A percentile compares a stretch with the other conserved stretches of the same genome.
Conservation (phyloP, 345 rosid genomes). For the Eucalyptus pauciflora region DNA sequence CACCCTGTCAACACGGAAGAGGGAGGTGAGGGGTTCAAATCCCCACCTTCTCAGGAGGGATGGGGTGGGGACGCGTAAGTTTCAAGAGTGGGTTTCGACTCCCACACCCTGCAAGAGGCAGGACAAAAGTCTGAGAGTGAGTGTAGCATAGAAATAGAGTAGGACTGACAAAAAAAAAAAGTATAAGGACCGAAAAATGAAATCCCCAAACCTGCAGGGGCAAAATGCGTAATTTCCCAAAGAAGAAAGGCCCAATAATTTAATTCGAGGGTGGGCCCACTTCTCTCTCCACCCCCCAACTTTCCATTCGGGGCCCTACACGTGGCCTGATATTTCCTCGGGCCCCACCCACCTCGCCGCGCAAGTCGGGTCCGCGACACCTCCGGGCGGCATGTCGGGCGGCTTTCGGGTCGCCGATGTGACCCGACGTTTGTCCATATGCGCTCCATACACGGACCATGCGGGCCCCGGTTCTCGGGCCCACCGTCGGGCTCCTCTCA, state of each 20-base stretch:
- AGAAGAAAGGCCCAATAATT: conserved; percentile 2
- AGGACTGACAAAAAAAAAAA: too few species aligned
- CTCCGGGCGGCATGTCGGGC: not conserved
- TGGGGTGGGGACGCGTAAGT: too few species aligned
- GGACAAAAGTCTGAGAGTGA: too few species aligned
- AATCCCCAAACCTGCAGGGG: not conserved
- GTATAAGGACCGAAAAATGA: not conserved
- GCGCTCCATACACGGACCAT: not conserved
- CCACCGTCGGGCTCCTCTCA: not conserved
- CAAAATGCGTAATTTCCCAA: not conserved
- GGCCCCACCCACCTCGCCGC: not conserved
- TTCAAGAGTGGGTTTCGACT: too few species aligned
- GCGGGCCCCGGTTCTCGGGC: not conserved
- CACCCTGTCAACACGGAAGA: too few species aligned
- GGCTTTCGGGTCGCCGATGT: conserved; percentile 10
- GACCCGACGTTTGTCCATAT: not conserved
- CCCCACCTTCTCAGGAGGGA: too few species aligned
- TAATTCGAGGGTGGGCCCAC: conserved; percentile 5
- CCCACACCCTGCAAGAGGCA: too few species aligned
- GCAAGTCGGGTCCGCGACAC: not conserved
- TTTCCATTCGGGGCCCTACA: not conserved
- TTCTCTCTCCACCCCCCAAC: not conserved
- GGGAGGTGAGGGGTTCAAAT: too few species aligned
- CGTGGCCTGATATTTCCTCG: not conserved
- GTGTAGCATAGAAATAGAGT: too few species aligned